phyloP scores from a whole-genome alignment of 495 filamentous ascomycete genomes.

The Jackrogersella multiformis region DNA sequence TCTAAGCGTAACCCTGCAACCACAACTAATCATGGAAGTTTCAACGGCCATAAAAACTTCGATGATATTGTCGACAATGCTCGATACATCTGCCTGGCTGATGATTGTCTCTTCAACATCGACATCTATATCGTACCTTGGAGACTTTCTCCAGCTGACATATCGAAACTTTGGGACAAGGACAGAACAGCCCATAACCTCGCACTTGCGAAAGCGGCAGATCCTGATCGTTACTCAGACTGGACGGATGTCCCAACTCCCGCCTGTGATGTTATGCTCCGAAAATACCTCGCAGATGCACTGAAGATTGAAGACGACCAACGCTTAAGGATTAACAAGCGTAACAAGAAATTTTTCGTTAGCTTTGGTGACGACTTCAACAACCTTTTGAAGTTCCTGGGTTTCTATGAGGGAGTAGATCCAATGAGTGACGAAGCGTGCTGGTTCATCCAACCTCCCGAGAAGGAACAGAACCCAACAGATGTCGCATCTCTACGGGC shows the following conservation, averaged over 20 bases:
- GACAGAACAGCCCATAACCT: conserved; percentile 62
- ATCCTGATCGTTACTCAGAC: conserved; percentile 68
- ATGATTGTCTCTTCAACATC: conserved; percentile 64
- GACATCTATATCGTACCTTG: conserved; percentile 64
- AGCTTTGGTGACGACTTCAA: conserved; percentile 73
- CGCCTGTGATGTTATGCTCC: conserved; percentile 64
- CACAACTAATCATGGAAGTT: too few relatives aligned
- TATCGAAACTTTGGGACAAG: conserved; percentile 66
- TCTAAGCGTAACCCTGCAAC: too few relatives aligned
- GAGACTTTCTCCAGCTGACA: conserved; percentile 22
- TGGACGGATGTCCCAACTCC: conserved; percentile 57
- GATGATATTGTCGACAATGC: conserved; percentile 30
- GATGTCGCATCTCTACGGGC: conserved; percentile 29
- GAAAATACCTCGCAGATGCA: conserved; percentile 70
- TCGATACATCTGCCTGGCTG: conserved; percentile 68
- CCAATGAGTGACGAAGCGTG: conserved; percentile 38
- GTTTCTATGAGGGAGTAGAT: conserved; percentile 58
- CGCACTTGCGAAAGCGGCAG: conserved; percentile 59
- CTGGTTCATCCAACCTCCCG: conserved; percentile 39
- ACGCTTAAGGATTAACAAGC: conserved; percentile 65
- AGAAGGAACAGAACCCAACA: conserved; percentile 8
- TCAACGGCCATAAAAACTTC: too few relatives aligned
- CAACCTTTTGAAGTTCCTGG: conserved; percentile 69
- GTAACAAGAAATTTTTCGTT: conserved; percentile 77
- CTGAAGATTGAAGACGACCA: conserved; percentile 52